These are phyloP conservation scores for Fusarium incarnatum DNA, from an alignment of 2,329 filamentous ascomycete species.

Conservation along the genomic window DNA sequence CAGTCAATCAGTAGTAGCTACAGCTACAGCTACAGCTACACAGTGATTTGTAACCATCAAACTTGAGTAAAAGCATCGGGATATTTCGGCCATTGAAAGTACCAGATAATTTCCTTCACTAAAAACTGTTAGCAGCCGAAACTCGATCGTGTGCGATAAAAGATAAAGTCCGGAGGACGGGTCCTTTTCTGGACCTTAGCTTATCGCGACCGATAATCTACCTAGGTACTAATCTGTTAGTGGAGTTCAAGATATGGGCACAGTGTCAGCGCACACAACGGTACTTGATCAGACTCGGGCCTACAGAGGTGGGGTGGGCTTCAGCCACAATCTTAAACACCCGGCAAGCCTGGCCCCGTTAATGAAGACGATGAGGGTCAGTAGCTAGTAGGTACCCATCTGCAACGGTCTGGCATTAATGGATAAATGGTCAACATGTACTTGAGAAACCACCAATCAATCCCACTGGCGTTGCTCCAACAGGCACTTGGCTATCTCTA, in stretches of 20 bases:
- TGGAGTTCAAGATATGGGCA: conserved; percentile 3
- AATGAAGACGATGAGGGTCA: neutral
- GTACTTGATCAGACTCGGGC: neutral
- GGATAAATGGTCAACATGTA: neutral
- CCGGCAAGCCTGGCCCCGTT: neutral
- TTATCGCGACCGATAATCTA: conserved; percentile 10
- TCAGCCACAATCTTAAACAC: conserved; percentile 17
- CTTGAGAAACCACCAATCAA: neutral
- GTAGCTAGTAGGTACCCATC: neutral
- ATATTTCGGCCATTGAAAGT: conserved; percentile 6
- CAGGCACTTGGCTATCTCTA: neutral
- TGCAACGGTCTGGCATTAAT: neutral
- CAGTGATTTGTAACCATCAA: neutral
- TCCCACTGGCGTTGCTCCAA: neutral
- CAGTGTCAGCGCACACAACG: conserved; percentile 21
- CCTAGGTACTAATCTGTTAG: conserved; percentile 1
- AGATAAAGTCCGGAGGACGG: conserved; percentile 15
- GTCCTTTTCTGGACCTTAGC: conserved; percentile 20
- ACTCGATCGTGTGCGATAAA: conserved; percentile 21
- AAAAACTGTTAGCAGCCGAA: conserved; percentile 47
- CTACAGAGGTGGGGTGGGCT: neutral
- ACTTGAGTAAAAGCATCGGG: neutral
- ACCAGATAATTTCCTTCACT: conserved; percentile 39
- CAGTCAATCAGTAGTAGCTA: neutral
- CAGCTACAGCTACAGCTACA: neutral